Evolutionary conservation across 225 moss, liverwort and hornwort genomes (phyloP), one percentile per base, ranked within the genome.

Genomic region (Neckera pumila): DNA sequence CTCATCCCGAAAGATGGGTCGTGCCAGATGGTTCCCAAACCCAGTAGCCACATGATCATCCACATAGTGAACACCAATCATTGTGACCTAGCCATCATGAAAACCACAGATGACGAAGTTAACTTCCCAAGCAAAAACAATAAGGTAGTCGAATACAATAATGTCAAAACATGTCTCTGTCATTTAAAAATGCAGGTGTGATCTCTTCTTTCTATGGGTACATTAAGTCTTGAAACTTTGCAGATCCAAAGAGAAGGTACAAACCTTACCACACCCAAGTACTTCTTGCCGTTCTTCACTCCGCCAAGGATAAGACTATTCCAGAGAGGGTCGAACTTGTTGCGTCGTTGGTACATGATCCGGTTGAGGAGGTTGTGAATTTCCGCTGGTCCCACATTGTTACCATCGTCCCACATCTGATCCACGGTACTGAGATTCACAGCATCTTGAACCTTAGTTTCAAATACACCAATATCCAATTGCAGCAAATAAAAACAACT

Each of bases 31-130:
- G 85, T 97, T 99, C 43, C 97, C 98, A 81, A 99, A 97, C 70
- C 97, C 98, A 78, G 97, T 97, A 36, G 97, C 98, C 71, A 99
- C 98, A 91, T 99, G 97, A 70, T 99, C 96, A 89, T 99, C 96
- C 87, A 96, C 97, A 80, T 96, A 99, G 59, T 97, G 97, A 38
- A 99, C 98, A 82, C 98, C 97, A 64, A 97, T 99, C 98, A 99
- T 99, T 66, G 94, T 97, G 60, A 99, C 97, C 97, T 98, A 91
- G 56, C 58, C 56, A 89, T 65, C 86, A 79, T 84, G 36, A 75
- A 85, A 42, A 80, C 13, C 67, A 88, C 26, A 84, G 49, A 26
- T 28, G 2, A 79, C 40, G 34, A 76, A 86, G 70, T 70, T 34
- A 83, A 67, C 34, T 36, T 83, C 47, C 49, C 26, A 36, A 51